A percentile compares a stretch with the other conserved stretches of the same genome.
These are phyloP conservation scores for Thalassiosira profunda DNA, from an alignment of 108 stramenopile genomes.

Conservation along the genomic window DNA sequence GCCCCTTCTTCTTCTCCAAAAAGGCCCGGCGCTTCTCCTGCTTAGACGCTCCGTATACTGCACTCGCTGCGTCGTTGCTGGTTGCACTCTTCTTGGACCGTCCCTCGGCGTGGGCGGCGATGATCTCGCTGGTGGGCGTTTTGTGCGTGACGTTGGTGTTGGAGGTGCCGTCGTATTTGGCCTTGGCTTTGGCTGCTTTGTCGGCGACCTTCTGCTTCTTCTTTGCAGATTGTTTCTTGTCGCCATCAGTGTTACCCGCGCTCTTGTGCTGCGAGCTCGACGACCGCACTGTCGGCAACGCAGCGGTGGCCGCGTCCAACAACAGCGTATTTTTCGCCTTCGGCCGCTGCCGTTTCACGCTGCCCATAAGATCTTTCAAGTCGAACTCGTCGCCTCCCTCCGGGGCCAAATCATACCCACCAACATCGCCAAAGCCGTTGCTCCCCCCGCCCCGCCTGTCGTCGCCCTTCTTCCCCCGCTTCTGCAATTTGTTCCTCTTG, in stretches of 20 bases:
- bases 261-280: slow-evolving; percentile 2
- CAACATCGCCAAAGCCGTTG: slow-evolving; percentile 37
- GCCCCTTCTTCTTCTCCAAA: slow-evolving; percentile 40
- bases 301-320: neutral
- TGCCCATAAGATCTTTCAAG: slow-evolving; percentile 44
- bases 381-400: slow-evolving; percentile 53
- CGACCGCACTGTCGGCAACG: neutral
- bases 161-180: neutral
- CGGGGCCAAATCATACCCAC: slow-evolving; percentile 48
- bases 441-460: slow-evolving; percentile 29
- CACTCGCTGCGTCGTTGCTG: neutral
- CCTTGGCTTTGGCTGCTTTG: slow-evolving; percentile 3
- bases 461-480: slow-evolving; percentile 10
- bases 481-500: slow-evolving; percentile 24
- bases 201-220: neutral
- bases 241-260: slow-evolving; percentile 1
- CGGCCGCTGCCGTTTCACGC: slow-evolving; percentile 37
- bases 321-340: slow-evolving; percentile 20
- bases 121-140: slow-evolving; percentile 43
- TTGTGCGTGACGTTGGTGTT: slow-evolving; percentile 33
- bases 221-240: slow-evolving; percentile 11
- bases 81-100: neutral
- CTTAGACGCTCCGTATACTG: slow-evolving; percentile 2
- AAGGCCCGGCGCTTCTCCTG: slow-evolving; percentile 40
- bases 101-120: slow-evolving; percentile 29